phyloP scores from a whole-genome alignment of 257 asterid species.

The Thymus quinquecostatus region DNA sequence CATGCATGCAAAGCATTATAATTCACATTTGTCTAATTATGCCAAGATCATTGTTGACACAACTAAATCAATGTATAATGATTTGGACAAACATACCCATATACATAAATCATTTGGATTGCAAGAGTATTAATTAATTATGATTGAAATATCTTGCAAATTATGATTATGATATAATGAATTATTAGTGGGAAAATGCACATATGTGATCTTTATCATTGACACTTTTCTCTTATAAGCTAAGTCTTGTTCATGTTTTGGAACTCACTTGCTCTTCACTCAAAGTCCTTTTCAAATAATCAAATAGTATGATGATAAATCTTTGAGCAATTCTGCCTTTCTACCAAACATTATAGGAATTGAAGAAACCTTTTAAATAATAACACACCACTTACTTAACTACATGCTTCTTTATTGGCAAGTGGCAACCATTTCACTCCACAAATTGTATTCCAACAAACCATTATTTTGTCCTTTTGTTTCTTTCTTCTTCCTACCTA shows the following conservation, averaged over 20 bases:
- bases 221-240: slow-evolving; percentile 57
- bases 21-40: slow-evolving; percentile 12
- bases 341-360: slow-evolving; percentile 46
- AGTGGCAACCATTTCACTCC: slow-evolving; percentile 30
- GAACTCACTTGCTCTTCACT: slow-evolving; percentile 61
- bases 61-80: not conserved
- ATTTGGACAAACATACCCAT: not conserved
- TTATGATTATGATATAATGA: not conserved
- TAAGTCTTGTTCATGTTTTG: slow-evolving; percentile 42
- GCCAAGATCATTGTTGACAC: not conserved
- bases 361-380: slow-evolving; percentile 22
- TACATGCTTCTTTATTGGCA: slow-evolving; percentile 5
- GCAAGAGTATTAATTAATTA: not conserved
- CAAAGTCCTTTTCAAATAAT: slow-evolving; percentile 43
- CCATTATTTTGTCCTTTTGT: slow-evolving; percentile 26
- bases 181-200: slow-evolving; percentile 2
- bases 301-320: slow-evolving; percentile 30
- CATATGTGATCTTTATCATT: slow-evolving; percentile 25
- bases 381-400: slow-evolving; percentile 22
- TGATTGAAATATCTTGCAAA: not conserved
- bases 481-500: slow-evolving; percentile 6
- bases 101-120: not conserved
- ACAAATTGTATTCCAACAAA: slow-evolving; percentile 26
- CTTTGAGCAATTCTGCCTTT: slow-evolving; percentile 25
- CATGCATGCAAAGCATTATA: slow-evolving; percentile 1